Percentiles rank a stretch among this genome's conserved stretches.
These are phyloP conservation scores for Oidiodendron maius DNA, from an alignment of 495 filamentous ascomycete species.

Conservation along the genomic window DNA sequence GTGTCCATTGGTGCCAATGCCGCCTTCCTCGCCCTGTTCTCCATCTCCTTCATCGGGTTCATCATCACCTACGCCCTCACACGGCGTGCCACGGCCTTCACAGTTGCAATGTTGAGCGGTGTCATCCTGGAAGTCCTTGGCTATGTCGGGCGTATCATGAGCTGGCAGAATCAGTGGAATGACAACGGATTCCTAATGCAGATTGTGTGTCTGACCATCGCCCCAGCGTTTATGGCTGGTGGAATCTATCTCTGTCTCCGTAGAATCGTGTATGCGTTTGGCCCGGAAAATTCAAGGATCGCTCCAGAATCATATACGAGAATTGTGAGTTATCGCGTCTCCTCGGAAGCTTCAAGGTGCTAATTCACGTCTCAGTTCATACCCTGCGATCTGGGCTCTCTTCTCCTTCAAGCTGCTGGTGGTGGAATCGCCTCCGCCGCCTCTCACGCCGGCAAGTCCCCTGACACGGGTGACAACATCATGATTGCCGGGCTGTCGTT, in stretches of 20 bases:
- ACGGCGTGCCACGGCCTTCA: constrained; percentile 26
- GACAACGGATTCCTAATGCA: constrained; percentile 31
- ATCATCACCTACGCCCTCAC: constrained; percentile 15
- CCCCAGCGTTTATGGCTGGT: constrained; percentile 56
- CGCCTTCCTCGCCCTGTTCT: constrained; percentile 24
- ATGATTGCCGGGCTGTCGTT: constrained; percentile 59
- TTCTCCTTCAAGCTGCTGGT: constrained; percentile 57
- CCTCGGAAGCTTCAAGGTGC: background rate
- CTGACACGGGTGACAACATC: constrained; percentile 46
- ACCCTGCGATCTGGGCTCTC: constrained; percentile 54
- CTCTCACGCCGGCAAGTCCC: constrained; percentile 27
- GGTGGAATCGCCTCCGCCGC: constrained; percentile 49
- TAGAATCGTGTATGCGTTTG: constrained; percentile 52
- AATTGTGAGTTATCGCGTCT: constrained; percentile 11
- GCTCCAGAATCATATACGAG: constrained; percentile 44
- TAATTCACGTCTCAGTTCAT: constrained; percentile 36
- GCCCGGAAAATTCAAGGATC: constrained; percentile 55
- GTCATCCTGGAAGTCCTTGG: constrained; percentile 34
- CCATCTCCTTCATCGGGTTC: constrained; percentile 18
- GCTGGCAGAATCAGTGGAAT: constrained; percentile 35
- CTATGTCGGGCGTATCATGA: constrained; percentile 32
- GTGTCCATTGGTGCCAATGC: constrained; percentile 25
- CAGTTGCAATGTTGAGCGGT: constrained; percentile 30
- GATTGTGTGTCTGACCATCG: constrained; percentile 50
- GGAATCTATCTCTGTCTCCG: constrained; percentile 59